Evolutionary conservation across 2,329 filamentous ascomycete genomes (phyloP), one percentile per base, ranked within the genome.

Genomic region (Blastomyces emzantsi): DNA sequence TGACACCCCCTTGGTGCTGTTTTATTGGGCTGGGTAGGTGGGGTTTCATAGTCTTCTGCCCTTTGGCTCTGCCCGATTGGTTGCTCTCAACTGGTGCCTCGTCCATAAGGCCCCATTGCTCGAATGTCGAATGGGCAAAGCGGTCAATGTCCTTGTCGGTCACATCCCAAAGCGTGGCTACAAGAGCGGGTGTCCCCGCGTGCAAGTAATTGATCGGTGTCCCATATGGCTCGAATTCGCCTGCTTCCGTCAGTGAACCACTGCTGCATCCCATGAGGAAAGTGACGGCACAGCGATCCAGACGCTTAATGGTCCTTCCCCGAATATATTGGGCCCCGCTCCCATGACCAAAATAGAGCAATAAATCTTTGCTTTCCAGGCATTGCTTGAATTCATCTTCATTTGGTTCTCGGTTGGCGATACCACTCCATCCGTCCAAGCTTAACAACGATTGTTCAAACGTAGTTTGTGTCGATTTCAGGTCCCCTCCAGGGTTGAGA

Each of bases 131-230:
- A 43, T 88, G 86, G 0, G 92, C 90, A 74, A 96, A 96, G 22
- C 92, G 89, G 78, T 99, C 95, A 74, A 97, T 96, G 74, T 99
- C 94, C 71, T 90, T 90, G 74, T 99, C 94, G 11, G 94, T 99
- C 60, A 99, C 94, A 75, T 99, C 94, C 94, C 94, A 99, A 47
- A 99, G 81, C 19, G 92, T 97, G 56, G 92, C 94, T 1, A 97
- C 87, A 11, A 97, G 85, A 0, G 93, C 92, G 3, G 91, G 92
- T 69, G 84, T 86, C 0, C 91, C 93, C 0, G 92, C 92, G 69
- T 93, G 87, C 77, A 99, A 87, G 77, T 97, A 97, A 70, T 92
- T 92, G 78, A 92, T 87, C 30, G 94, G 90, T 63, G 93, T 91
- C 1, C 94, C 93, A 69, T 90, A 88, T n/a, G 89, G 87, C 74